phyloP scores from a whole-genome alignment of 306 rosid genomes.

The Gynostemma pentaphyllum region DNA sequence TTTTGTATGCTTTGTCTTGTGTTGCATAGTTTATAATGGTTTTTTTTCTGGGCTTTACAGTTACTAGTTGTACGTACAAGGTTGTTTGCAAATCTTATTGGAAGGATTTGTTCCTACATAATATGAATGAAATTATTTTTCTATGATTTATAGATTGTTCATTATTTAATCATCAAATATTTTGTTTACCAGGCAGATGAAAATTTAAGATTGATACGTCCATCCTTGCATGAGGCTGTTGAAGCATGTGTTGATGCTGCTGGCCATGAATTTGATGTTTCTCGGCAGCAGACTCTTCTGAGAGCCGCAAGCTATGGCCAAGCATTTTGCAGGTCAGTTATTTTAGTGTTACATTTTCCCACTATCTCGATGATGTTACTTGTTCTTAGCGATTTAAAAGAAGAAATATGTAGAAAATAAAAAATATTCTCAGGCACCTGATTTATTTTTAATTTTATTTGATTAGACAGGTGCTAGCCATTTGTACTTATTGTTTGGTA shows the following conservation, averaged over 20 bases:
- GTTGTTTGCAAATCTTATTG: background rate
- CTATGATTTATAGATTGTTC: constrained; percentile 9
- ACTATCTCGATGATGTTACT: background rate
- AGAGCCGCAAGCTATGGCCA: constrained; percentile 99
- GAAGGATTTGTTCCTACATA: background rate
- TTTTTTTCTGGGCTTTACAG: background rate
- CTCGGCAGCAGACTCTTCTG: constrained; percentile 65
- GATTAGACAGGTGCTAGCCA: background rate
- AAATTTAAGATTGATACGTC: constrained; percentile 80
- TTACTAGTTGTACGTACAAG: background rate
- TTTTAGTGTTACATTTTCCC: background rate
- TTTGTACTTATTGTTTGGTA: constrained; percentile 2
- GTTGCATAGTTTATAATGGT: background rate
- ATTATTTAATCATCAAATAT: constrained; percentile 8
- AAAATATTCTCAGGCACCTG: background rate
- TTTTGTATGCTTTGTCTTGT: background rate
- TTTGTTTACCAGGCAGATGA: constrained; percentile 81
- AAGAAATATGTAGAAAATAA: too few relatives aligned
- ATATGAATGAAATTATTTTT: background rate
- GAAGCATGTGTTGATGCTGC: constrained; percentile 94
- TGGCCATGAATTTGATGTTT: constrained; percentile 88
- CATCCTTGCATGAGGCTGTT: constrained; percentile 86
- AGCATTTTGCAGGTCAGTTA: constrained; percentile 86
- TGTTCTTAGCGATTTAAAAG: background rate
- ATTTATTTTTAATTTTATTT: background rate